A percentile compares a stretch with the other conserved stretches of the same genome.
Evolutionary conservation across 495 filamentous ascomycete genomes (phyloP).

Genomic region (Penicillium canariense): DNA sequence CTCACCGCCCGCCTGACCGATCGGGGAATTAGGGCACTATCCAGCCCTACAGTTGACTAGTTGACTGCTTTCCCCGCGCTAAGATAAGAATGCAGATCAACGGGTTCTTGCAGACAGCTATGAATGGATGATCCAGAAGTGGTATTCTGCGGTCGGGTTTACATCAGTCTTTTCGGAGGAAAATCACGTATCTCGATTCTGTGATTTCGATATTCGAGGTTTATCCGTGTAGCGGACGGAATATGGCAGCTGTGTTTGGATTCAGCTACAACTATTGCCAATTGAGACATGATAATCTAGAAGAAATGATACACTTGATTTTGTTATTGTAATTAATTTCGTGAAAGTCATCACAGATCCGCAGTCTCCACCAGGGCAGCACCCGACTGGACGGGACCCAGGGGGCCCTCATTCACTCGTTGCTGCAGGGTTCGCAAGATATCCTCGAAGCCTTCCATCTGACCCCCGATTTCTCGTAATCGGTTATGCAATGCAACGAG

Average conservation of each 20-base stretch:
- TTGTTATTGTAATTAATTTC: not conserved
- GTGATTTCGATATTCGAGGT: too few relatives aligned
- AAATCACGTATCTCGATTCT: too few relatives aligned
- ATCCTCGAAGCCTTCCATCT: constrained; percentile 40
- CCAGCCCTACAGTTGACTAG: not conserved
- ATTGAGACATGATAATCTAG: not conserved
- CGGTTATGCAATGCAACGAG: constrained; percentile 43
- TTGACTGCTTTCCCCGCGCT: constrained; percentile 6
- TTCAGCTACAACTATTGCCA: not conserved
- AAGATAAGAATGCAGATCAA: constrained; percentile 12
- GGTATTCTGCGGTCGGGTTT: not conserved
- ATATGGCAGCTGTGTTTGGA: too few relatives aligned
- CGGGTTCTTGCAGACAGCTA: not conserved
- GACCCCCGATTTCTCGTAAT: constrained; percentile 30
- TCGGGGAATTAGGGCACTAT: constrained; percentile 22
- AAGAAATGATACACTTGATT: not conserved
- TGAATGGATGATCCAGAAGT: not conserved
- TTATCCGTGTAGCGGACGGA: too few relatives aligned
- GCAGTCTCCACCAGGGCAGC: constrained; percentile 37
- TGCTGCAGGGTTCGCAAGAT: constrained; percentile 44
- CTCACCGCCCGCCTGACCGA: constrained; percentile 13
- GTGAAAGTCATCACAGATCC: constrained; percentile 22
- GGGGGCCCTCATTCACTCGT: constrained; percentile 45
- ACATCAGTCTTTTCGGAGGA: too few relatives aligned
- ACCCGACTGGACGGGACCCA: constrained; percentile 35